Conservation (phyloP, 1,284 basidiomycete genomes). For the Boletus sp. region DNA sequence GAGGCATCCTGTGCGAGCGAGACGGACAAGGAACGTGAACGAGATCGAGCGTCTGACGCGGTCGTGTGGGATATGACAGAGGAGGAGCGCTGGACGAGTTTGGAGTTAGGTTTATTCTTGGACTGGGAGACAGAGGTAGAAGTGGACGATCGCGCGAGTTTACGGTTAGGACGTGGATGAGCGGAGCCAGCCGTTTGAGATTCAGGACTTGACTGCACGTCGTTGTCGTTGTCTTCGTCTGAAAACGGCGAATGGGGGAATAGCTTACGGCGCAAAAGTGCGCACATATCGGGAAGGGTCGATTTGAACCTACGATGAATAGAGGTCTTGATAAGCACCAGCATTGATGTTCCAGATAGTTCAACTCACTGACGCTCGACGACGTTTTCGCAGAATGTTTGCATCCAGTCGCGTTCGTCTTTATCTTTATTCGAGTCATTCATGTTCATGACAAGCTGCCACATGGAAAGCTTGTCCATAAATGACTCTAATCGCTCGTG, state of each 20-base stretch:
- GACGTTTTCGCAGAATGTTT: slow-evolving; percentile 59
- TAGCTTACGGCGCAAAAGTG: slow-evolving; percentile 60
- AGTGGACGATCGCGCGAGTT: slow-evolving; percentile 17
- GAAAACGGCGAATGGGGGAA: slow-evolving; percentile 60
- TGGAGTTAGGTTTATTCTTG: slow-evolving; percentile 10
- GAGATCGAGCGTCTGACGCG: slow-evolving; percentile 35
- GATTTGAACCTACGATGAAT: slow-evolving; percentile 49
- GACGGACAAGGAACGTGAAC: slow-evolving; percentile 63
- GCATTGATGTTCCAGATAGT: background rate
- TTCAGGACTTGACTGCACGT: slow-evolving; percentile 20
- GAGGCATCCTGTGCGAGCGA: slow-evolving; percentile 53
- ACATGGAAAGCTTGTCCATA: slow-evolving; percentile 73
- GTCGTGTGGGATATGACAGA: slow-evolving; percentile 16
- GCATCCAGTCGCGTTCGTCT: slow-evolving; percentile 66
- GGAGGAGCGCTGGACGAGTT: slow-evolving; percentile 18
- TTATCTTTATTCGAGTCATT: slow-evolving; percentile 22
- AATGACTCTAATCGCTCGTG: slow-evolving; percentile 62
- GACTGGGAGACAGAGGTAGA: slow-evolving; percentile 14
- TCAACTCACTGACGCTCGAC: slow-evolving; percentile 56
- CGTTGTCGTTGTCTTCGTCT: slow-evolving; percentile 36
- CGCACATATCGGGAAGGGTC: slow-evolving; percentile 50
- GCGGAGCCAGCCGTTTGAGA: slow-evolving; percentile 7
- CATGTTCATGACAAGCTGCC: slow-evolving; percentile 57
- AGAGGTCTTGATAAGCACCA: background rate
- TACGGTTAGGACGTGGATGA: slow-evolving; percentile 13